Base-by-base conservation (phyloP, 2,329 filamentous ascomycete species). In the Orbilia javanica region DNA sequence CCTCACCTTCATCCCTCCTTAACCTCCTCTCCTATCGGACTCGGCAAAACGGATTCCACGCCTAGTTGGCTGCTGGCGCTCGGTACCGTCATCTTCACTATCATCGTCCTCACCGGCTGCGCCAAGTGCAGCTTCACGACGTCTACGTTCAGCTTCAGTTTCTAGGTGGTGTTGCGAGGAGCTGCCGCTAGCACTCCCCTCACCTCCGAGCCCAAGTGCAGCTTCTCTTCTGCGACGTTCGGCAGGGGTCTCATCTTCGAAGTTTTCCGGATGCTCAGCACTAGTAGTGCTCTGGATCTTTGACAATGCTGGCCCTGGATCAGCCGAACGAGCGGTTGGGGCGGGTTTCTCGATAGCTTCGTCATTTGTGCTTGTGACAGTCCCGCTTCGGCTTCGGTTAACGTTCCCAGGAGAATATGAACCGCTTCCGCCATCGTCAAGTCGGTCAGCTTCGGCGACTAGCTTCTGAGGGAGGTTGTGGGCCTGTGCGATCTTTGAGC, bases 191-290 rank as follows among this genome's bases (percentile, higher is more conserved):
- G 44, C 25, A 48, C 25, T 29, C 44, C 10, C 50, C n/a, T 71
- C 67, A n/a, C 31, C 27, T 25, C 52, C 62, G 5, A 67, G 64
- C 25, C 92, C 92, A 1, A 95, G 85, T 0, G 92, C 93, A 0
- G 92, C 92, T 81, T 93, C 89, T 81, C 93, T 88, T 66, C 93
- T 87, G 46, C 91, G 88, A 71, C 91, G 87, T 83, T 95, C 93
- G 0, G 92, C 92, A 0, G 91, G 90, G 0, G 92, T 94, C 84
- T 94, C 92, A 89, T 83, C 0, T 85, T 88, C 10, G 87, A 87
- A 80, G 11, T 70, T 73, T 13, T 69, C 79, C 1, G 76, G 63
- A 25, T 71, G 27, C 10, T 67, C 50, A 20, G 74, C 67, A 36
- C 74, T 78, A 11, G 73, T 71, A 13, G 68, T 52, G 22, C 31